A percentile compares a stretch with the other conserved stretches of the same genome.
Evolutionary conservation across 331 rosid species (phyloP).

Genomic region (Pyrus hybrid): DNA sequence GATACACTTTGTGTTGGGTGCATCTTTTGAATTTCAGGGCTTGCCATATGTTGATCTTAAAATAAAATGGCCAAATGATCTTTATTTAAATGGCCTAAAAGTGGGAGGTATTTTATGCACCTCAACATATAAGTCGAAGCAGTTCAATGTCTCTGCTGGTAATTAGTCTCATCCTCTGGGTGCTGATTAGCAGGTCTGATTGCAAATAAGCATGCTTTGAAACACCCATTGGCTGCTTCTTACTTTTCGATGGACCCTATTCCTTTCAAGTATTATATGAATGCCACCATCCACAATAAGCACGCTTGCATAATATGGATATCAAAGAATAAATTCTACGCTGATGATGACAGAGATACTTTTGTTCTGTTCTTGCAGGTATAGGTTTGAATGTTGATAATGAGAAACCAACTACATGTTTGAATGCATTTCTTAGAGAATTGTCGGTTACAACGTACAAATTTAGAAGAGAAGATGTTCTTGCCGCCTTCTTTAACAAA

Average conservation of each 20-base stretch:
- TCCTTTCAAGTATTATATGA: background rate
- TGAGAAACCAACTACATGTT: slow-evolving; percentile 83
- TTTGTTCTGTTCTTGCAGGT: slow-evolving; percentile 47
- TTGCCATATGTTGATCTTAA: slow-evolving; percentile 67
- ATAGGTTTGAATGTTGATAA: slow-evolving; percentile 82
- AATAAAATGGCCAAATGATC: slow-evolving; percentile 99
- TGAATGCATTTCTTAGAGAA: slow-evolving; percentile 56
- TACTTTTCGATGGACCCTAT: background rate
- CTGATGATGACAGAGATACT: slow-evolving; percentile 3
- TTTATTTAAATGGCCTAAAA: slow-evolving; percentile 72
- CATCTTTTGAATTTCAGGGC: slow-evolving; percentile 50
- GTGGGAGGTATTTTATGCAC: slow-evolving; percentile 93
- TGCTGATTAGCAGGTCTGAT: slow-evolving; percentile 9
- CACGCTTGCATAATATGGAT: background rate
- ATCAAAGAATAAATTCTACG: background rate
- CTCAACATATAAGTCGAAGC: slow-evolving; percentile 60
- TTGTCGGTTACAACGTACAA: slow-evolving; percentile 39
- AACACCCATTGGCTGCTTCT: background rate
- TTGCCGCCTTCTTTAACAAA: slow-evolving; percentile 73
- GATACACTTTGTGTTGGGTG: slow-evolving; percentile 10
- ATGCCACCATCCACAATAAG: background rate
- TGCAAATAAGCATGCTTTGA: slow-evolving; percentile 8
- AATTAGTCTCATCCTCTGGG: slow-evolving; percentile 28
- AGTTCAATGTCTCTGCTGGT: slow-evolving; percentile 88
- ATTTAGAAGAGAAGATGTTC: slow-evolving; percentile 67